Conservation (phyloP, 129 eudicot species). For the Pseudognaphalium luteoalbum region DNA sequence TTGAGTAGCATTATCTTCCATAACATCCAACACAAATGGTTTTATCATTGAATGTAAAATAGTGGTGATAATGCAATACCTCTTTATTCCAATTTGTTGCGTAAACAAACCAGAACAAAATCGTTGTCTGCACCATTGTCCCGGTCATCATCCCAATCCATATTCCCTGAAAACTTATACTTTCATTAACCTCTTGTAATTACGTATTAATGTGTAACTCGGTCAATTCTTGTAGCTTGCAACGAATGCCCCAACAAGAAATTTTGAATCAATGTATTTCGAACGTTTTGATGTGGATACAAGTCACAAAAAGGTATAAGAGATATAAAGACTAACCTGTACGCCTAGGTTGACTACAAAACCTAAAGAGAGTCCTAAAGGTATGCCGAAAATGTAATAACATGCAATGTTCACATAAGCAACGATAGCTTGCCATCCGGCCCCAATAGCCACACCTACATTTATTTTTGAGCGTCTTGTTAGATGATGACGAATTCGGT, state of each 20-base stretch:
- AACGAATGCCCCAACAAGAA: too few species aligned
- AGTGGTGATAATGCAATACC: neutral
- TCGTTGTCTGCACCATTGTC: neutral
- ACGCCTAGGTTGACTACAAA: neutral
- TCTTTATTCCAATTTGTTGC: conserved; percentile 6
- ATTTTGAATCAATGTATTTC: too few species aligned
- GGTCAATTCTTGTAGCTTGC: too few species aligned
- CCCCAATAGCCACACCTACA: neutral
- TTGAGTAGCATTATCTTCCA: neutral
- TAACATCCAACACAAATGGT: neutral
- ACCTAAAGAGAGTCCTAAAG: neutral
- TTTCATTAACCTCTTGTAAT: neutral
- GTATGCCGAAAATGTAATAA: conserved; percentile 6
- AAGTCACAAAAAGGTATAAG: neutral
- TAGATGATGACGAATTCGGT: neutral
- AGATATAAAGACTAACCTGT: neutral
- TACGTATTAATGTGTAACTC: neutral
- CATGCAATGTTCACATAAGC: conserved; percentile 10
- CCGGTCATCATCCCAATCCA: conserved; percentile 11
- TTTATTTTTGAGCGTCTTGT: neutral
- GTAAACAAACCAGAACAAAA: conserved; percentile 2
- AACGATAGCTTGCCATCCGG: neutral
- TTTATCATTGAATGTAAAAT: too few species aligned
- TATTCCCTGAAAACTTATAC: neutral
- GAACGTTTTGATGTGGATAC: too few species aligned